Conservation (phyloP, 768 basidiomycete species). For the Termitomyces sp. region DNA sequence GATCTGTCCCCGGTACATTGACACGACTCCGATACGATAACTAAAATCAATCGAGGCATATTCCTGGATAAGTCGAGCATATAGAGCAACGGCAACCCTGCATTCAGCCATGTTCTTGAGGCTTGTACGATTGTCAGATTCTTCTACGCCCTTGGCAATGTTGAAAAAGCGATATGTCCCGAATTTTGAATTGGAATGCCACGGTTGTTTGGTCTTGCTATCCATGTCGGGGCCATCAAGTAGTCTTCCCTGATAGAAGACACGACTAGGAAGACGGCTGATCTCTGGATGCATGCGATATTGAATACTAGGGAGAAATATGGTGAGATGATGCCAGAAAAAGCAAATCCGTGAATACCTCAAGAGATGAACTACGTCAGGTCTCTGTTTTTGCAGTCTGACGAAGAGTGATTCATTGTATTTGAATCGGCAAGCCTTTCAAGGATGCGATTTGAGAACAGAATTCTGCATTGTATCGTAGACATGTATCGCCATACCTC, state of each 20-base stretch:
- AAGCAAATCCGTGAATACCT: constrained; percentile 46
- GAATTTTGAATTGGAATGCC: constrained; percentile 79
- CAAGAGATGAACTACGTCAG: constrained; percentile 85
- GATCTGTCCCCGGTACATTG: constrained; percentile 94
- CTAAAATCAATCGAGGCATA: constrained; percentile 47
- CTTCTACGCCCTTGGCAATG: constrained; percentile 66
- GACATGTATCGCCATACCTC: constrained; percentile 27
- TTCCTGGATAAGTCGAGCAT: constrained; percentile 62
- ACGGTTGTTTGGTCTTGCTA: constrained; percentile 73
- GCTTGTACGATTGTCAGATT: constrained; percentile 55
- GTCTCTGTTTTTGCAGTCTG: constrained; percentile 74
- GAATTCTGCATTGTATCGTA: not conserved
- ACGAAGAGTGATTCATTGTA: constrained; percentile 96
- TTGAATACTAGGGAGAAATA: constrained; percentile 67
- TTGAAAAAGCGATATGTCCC: constrained; percentile 91
- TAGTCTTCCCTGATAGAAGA: constrained; percentile 82
- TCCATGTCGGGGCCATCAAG: constrained; percentile 90
- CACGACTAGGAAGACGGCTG: constrained; percentile 79
- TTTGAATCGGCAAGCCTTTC: constrained; percentile 59
- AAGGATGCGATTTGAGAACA: constrained; percentile 5
- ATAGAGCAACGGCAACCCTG: constrained; percentile 73
- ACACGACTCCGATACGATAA: constrained; percentile 60
- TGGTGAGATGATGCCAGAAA: not conserved
- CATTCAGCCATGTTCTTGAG: constrained; percentile 76
- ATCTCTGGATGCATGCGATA: constrained; percentile 99